Base-by-base conservation (phyloP, 2,329 filamentous ascomycete species). In the Hypocrella siamensis region DNA sequence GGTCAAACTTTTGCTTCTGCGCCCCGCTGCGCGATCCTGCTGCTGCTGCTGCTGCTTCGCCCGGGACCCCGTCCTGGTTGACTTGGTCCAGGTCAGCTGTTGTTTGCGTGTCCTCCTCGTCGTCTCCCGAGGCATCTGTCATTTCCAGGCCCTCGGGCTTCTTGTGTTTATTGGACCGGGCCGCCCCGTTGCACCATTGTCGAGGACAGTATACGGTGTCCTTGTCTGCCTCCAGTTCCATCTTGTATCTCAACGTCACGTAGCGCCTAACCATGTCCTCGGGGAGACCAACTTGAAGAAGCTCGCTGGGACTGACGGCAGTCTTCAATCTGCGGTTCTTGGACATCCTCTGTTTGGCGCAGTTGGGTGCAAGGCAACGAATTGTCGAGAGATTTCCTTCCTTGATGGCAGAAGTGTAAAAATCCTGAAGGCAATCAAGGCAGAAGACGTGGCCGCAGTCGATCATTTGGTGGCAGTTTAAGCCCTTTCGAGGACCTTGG, bases 391-490 rank as follows among this genome's bases (percentile, higher is more conserved):
- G 62, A 44, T 92, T 78, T 1, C 90, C 90, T 47, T 92, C 82
- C 0, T 64, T 73, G 44, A 98, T 94, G 41, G 83, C 85, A 40
- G 75, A 77, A 42, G 79, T 83, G 63, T 93, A 96, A 43, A 88
- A 94, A 44, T 88, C 83, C 39, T 82, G 78, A 3, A 98, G 62
- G 47, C 90, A 98, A n/a, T 72, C 55, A 14, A 78, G 60, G 52
- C 90, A 98, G 48, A 96, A 98, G 24, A 96, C 84, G 49, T 98
- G 88, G 1, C 73, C 75, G 52, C 90, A 98, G 36, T 78, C 74
- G 28, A 79, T 56, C 65, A 96, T 76, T 26, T 73, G 71, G 56
- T 96, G 80, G 51, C 90, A 96, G 9, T 63, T 68, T 0, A 61
- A 56, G 2, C 90, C 90, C 51, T 92, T 94, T 54, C 93, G 93